Base-by-base conservation (phyloP, 1,284 basidiomycete species). In the Sphaerobolus stellatus region DNA sequence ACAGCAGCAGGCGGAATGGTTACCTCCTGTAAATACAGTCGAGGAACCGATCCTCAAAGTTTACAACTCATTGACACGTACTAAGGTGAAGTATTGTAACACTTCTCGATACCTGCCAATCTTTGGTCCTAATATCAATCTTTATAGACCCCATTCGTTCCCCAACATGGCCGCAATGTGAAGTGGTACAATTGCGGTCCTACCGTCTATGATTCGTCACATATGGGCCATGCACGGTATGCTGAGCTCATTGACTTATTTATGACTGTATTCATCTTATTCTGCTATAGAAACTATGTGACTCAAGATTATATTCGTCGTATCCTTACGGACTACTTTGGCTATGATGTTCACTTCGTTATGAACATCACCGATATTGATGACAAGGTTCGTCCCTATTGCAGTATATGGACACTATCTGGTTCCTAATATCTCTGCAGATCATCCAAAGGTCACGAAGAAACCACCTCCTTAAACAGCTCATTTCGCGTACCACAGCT, bases 361-460 rank as follows among this genome's bases (percentile, higher is more conserved):
- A 98, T 98, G 94, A 99, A 99, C 73, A 87, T 99, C 65, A 99
- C 97, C 4, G 97, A 99, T 72, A 97, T 99, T 61, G 97, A 99
- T 68, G 97, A 99, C 81, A 99, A 99, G 83, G 96, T 93, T 60
- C 62, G 79, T 60, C 61, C 30, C 53, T 56, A 22, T 47, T 40
- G 52, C 29, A 40, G 38, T 48, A 28, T 51, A 30, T 31, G 34
- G 53, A 36, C 40, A 50, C 40, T 60, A 36, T 51, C 27, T 56
- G 54, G 11, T 24, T 55, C 67, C 44, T 67, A 53, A 33, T 29
- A 25, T 43, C 31, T 52, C 31, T 29, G 16, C 62, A 96, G 94
- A 97, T 97, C 67, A 97, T 97, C 64, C 70, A 90, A 48, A 84
- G 93, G 28, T 92, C 94, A 9, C 84, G 94, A 33, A 91, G 96